phyloP scores from a whole-genome alignment of 2,329 filamentous ascomycete species.

The Nigrograna mackinnonii region DNA sequence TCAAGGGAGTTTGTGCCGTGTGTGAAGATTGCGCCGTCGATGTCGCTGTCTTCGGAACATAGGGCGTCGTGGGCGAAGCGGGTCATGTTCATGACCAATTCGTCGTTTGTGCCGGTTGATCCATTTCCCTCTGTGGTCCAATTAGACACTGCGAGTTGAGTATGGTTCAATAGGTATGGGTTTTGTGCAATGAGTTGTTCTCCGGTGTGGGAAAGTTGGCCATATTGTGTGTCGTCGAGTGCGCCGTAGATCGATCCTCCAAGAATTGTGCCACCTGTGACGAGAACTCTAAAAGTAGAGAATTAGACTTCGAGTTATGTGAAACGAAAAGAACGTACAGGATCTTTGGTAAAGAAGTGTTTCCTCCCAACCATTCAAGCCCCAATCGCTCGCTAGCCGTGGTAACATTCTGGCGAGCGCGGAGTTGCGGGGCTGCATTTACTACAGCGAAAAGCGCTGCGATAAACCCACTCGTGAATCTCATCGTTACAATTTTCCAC shows the following conservation, averaged over 20 bases:
- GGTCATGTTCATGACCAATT: conserved; percentile 35
- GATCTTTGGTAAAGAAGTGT: conserved; percentile 26
- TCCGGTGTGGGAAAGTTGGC: conserved; percentile 23
- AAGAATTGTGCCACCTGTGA: conserved; percentile 30
- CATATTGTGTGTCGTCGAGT: conserved; percentile 32
- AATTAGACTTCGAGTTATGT: background rate
- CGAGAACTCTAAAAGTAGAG: conserved; percentile 19
- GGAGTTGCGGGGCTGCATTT: conserved; percentile 5
- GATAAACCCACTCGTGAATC: conserved; percentile 3
- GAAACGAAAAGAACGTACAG: conserved; percentile 14
- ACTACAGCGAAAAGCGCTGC: conserved; percentile 5
- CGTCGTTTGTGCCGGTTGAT: conserved; percentile 30
- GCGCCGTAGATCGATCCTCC: conserved; percentile 29
- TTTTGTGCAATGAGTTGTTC: conserved; percentile 30
- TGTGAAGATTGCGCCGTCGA: conserved; percentile 29
- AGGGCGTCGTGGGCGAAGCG: conserved; percentile 28
- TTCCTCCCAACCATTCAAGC: conserved; percentile 22
- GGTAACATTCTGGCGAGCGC: conserved; percentile 7
- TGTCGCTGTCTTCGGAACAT: conserved; percentile 30
- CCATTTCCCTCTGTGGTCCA: conserved; percentile 20
- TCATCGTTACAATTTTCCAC: conserved; percentile 6
- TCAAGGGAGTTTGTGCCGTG: conserved; percentile 34
- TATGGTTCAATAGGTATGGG: conserved; percentile 29
- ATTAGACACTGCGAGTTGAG: conserved; percentile 31
- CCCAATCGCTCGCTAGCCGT: conserved; percentile 27